A percentile compares a stretch with the other conserved stretches of the same genome.
Evolutionary conservation across 2,329 filamentous ascomycete species (phyloP).

Genomic region (Talaromyces islandicus): DNA sequence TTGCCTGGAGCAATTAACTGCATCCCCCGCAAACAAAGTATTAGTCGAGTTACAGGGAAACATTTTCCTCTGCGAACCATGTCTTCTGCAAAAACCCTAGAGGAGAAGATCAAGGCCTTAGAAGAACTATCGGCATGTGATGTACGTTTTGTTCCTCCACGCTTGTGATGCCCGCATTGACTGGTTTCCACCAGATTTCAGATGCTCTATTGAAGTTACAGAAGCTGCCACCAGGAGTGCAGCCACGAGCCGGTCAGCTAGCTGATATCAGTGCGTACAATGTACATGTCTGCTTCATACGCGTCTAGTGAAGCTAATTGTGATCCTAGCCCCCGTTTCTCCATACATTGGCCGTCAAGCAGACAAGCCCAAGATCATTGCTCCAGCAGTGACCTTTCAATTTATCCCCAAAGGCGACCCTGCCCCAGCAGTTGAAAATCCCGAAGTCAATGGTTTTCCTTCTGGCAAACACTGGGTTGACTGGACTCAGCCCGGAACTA

Average conservation of each 20-base stretch:
- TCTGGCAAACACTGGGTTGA: slow-evolving; percentile 63
- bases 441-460: slow-evolving; percentile 47
- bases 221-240: slow-evolving; percentile 45
- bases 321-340: slow-evolving; percentile 27
- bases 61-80: slow-evolving; percentile 1
- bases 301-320: neutral
- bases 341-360: slow-evolving; percentile 23
- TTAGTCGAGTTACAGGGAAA: neutral
- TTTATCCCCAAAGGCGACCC: slow-evolving; percentile 55
- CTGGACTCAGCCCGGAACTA: slow-evolving; percentile 51
- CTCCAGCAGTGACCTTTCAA: slow-evolving; percentile 38
- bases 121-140: slow-evolving; percentile 10
- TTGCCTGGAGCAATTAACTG: neutral
- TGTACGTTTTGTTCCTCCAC: slow-evolving; percentile 5
- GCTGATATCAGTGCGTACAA: slow-evolving; percentile 50
- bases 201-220: slow-evolving; percentile 68
- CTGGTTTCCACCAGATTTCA: slow-evolving; percentile 49
- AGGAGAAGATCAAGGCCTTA: slow-evolving; percentile 7
- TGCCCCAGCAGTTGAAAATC: slow-evolving; percentile 25
- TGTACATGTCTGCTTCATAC: neutral
- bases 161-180: neutral
- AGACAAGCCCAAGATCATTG: slow-evolving; percentile 31
- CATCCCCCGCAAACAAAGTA: neutral
- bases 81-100: slow-evolving; percentile 5
- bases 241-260: slow-evolving; percentile 61